Evolutionary conservation across 1,284 basidiomycete genomes (phyloP).

Genomic region (Puccinia polysora): DNA sequence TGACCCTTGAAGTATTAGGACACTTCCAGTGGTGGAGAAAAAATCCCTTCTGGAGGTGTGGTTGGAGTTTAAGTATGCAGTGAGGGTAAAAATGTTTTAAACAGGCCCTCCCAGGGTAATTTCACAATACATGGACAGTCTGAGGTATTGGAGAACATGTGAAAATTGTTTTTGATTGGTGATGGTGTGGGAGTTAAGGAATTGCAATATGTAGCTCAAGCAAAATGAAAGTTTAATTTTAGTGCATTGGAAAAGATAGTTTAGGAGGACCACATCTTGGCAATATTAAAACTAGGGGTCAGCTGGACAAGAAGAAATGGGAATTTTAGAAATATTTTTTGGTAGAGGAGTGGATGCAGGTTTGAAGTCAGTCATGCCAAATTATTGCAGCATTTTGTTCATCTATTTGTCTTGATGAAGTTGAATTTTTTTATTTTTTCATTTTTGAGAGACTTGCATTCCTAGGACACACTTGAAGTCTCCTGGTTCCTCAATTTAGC

Average conservation of each 20-base stretch:
- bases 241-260: slow-evolving; percentile 30
- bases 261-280: background rate
- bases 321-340: background rate
- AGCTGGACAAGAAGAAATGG: background rate
- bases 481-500: background rate
- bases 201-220: slow-evolving; percentile 3
- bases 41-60: background rate
- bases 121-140: background rate
- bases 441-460: background rate
- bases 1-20: too few species aligned
- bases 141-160: background rate
- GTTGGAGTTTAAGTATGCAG: background rate
- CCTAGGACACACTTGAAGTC: background rate
- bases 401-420: slow-evolving; percentile 7
- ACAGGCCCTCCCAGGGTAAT: background rate
- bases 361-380: background rate
- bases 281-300: background rate
- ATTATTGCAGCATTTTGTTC: background rate
- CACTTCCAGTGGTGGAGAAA: too few species aligned
- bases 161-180: background rate
- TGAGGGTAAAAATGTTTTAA: too few species aligned
- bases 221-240: background rate
- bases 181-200: background rate
- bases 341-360: background rate
- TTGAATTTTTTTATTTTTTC: background rate